Evolutionary conservation across 108 stramenopile species (phyloP).

Genomic region (Mayamaea pseudoterrestris): DNA sequence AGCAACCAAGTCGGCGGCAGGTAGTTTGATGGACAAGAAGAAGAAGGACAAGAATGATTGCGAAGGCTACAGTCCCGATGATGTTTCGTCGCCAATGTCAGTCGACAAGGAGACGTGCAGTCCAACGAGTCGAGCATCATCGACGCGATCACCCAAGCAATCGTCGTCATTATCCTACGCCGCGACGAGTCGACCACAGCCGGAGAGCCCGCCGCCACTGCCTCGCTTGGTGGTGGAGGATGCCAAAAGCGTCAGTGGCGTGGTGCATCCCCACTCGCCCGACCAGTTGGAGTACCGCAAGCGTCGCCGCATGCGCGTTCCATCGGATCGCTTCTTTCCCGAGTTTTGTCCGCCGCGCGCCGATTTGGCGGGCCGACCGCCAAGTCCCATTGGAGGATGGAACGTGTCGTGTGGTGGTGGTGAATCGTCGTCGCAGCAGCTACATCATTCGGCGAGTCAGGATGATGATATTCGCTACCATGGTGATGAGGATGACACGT

Average conservation of each 20-base stretch:
- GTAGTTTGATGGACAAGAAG: conserved; percentile 30
- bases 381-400: too few relatives aligned
- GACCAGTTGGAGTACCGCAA: conserved; percentile 28
- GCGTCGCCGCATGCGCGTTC: conserved; percentile 31
- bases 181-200: not conserved
- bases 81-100: not conserved
- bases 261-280: conserved; percentile 15
- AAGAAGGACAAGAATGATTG: conserved; percentile 17
- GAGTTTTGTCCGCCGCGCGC: conserved; percentile 51
- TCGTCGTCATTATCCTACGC: conserved; percentile 3
- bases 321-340: conserved; percentile 28
- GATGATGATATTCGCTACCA: not conserved
- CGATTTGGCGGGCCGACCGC: conserved; percentile 25
- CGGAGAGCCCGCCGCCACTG: conserved; percentile 22
- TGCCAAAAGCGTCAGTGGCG: not conserved
- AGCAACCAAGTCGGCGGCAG: conserved; percentile 56
- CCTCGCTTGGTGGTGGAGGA: conserved; percentile 6
- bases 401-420: too few relatives aligned
- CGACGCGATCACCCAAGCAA: not conserved
- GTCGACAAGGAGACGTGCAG: conserved; percentile 3
- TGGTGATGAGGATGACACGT: conserved; percentile 19
- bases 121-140: not conserved
- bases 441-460: not conserved
- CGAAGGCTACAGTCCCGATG: conserved; percentile 10
- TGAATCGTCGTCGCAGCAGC: not conserved